These are phyloP conservation scores for Hypericum perforatum DNA, from an alignment of 345 rosid genomes.

Conservation along the genomic window DNA sequence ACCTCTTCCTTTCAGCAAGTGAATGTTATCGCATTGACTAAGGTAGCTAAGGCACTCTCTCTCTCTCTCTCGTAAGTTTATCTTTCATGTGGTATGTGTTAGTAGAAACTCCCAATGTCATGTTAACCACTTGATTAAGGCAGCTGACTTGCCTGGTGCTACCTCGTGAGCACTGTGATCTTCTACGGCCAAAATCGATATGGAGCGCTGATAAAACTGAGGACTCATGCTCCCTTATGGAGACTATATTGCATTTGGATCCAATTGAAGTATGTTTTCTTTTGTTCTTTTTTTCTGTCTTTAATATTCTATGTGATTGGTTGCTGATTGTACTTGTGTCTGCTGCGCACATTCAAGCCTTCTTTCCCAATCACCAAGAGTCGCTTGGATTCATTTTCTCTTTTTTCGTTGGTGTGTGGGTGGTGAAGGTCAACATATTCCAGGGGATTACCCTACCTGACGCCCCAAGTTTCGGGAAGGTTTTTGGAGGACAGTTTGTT, in stretches of 20 bases:
- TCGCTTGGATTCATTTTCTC: background rate
- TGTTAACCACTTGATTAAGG: slow-evolving; percentile 6
- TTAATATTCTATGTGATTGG: background rate
- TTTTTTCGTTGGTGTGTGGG: slow-evolving; percentile 6
- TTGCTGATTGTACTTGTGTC: background rate
- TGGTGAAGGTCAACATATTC: slow-evolving; percentile 69
- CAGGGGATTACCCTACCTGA: slow-evolving; percentile 76
- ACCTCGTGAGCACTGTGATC: slow-evolving; percentile 47
- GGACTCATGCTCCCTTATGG: slow-evolving; percentile 55
- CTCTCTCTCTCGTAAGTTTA: background rate
- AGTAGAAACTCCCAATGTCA: background rate
- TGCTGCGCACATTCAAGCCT: background rate
- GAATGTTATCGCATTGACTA: slow-evolving; percentile 63
- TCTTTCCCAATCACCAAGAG: no score
- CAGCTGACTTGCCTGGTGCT: slow-evolving; percentile 81
- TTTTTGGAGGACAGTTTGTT: slow-evolving; percentile 89
- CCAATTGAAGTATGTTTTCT: slow-evolving; percentile 61
- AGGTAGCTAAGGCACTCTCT: slow-evolving; percentile 31
- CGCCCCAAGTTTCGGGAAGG: slow-evolving; percentile 85
- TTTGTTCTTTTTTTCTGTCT: background rate
- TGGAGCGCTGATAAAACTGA: slow-evolving; percentile 68
- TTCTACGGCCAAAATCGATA: slow-evolving; percentile 68
- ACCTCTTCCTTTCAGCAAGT: slow-evolving; percentile 43
- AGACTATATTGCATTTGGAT: slow-evolving; percentile 75
- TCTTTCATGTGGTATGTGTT: no score